Evolutionary conservation across 2,329 filamentous ascomycete species (phyloP), one percentile per base, ranked within the genome.

Genomic region (Tolypocladium nubicola): DNA sequence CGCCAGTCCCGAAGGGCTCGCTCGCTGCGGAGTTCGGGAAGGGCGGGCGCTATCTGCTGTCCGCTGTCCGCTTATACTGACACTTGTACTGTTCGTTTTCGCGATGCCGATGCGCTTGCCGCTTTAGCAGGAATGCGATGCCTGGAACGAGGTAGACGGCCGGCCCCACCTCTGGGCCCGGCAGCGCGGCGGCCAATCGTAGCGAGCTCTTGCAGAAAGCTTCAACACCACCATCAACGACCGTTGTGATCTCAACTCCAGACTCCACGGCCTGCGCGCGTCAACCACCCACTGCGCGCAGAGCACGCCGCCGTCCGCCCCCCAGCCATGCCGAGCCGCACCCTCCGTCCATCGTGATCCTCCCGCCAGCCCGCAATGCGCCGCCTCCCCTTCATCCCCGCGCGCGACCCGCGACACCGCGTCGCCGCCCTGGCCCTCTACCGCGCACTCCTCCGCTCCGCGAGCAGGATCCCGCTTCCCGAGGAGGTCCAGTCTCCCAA

Each of bases 381-480:
- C 47, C 70, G 67, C 56, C 62, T 64, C 21, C 62, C 55, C 40
- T 78, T 79, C 58, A 61, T 80, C 49, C 78, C 81, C 38, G 75
- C 76, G 59, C 75, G 73, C 58, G 75, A 74, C 60, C 76, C 78
- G 64, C 77, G 79, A 60, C 81, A 84, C 66, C 76, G 81, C 60
- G 68, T 65, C 65, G 81, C 81, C 65, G 80, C 83, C 67, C 79
- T 89, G 61, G 86, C 88, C 54, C 82, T 93, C 53, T 92, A 87
- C 73, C 81, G 86, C 61, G 84, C 87, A 40, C 81, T 93, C 57
- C 73, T 90, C 55, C 77, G 77, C 60, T 79, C 83, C 71, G 83
- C 78, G 58, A 69, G 74, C 37, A 74, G 70, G 45, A 71, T 87
- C 39, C 72, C 78, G 1, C 71, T 89, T 1, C 78, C 81, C 1